Evolutionary conservation across 176 grass and related monocot species (phyloP).

Genomic region (Aegilops longissima): DNA sequence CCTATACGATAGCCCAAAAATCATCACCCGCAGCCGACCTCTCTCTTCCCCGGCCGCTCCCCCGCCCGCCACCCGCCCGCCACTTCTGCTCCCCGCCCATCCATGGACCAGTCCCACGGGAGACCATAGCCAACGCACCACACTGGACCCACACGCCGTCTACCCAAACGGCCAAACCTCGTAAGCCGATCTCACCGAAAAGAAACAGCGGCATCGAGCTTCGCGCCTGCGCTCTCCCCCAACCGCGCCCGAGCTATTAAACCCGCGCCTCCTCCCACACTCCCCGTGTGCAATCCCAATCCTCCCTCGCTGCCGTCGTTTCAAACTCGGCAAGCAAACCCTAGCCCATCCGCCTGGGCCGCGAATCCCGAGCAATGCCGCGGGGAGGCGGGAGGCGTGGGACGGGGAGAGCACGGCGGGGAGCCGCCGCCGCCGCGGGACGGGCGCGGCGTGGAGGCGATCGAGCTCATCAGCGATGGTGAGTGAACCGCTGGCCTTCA

Average conservation of each 20-base stretch:
- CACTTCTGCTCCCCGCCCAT: constrained; percentile 28
- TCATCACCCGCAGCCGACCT: too few relatives aligned
- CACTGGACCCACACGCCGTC: neutral
- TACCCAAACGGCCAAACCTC: accelerated
- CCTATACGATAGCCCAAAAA: too few relatives aligned
- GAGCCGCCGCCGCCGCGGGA: neutral
- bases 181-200: neutral
- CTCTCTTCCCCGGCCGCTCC: too few relatives aligned
- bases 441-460: neutral
- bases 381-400: constrained; percentile 13
- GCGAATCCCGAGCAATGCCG: neutral
- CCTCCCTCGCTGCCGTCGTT: neutral
- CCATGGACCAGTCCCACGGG: neutral
- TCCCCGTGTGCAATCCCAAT: too few relatives aligned
- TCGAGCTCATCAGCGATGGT: constrained; percentile 3
- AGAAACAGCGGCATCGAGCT: neutral
- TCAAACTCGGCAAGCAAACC: neutral
- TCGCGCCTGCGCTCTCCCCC: constrained; percentile 26
- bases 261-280: neutral
- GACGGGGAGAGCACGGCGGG: neutral
- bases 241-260: neutral
- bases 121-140: neutral
- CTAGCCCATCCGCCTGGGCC: neutral
- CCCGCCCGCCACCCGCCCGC: neutral
- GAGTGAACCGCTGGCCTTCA: neutral